Percentiles rank a stretch among this genome's conserved stretches.
phyloP scores from a whole-genome alignment of 1,284 basidiomycete genomes.

The Polyporus tsugae region DNA sequence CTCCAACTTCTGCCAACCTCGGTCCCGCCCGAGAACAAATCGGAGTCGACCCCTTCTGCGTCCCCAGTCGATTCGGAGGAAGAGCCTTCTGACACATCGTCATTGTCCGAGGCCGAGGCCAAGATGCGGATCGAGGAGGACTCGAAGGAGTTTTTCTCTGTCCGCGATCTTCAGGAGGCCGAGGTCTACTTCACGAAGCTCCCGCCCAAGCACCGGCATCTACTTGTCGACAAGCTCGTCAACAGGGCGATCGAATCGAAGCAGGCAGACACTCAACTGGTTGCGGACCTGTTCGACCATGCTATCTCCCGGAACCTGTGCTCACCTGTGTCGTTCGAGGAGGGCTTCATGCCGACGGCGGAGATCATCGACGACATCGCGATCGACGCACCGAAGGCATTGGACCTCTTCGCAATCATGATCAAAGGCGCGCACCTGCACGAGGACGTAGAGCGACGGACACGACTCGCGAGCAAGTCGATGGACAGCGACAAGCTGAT shows the following conservation, averaged over 20 bases:
- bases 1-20: slow-evolving; percentile 74
- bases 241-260: slow-evolving; percentile 81
- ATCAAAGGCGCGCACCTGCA: slow-evolving; percentile 71
- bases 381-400: slow-evolving; percentile 90
- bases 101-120: slow-evolving; percentile 77
- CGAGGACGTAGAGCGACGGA: slow-evolving; percentile 66
- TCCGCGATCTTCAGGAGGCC: slow-evolving; percentile 86
- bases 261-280: slow-evolving; percentile 83
- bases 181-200: slow-evolving; percentile 84
- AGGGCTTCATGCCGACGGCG: slow-evolving; percentile 72
- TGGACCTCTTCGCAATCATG: slow-evolving; percentile 78
- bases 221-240: slow-evolving; percentile 80
- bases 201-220: slow-evolving; percentile 66
- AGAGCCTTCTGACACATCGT: slow-evolving; percentile 40
- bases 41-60: slow-evolving; percentile 57
- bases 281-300: slow-evolving; percentile 72
- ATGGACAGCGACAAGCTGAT: slow-evolving; percentile 66
- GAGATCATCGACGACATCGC: slow-evolving; percentile 87
- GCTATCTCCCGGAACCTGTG: slow-evolving; percentile 63
- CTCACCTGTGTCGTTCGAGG: slow-evolving; percentile 64
- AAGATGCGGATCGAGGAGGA: slow-evolving; percentile 85
- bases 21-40: slow-evolving; percentile 53
- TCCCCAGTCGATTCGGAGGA: slow-evolving; percentile 62
- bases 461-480: slow-evolving; percentile 66
- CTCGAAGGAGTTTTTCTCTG: slow-evolving; percentile 77